phyloP scores from a whole-genome alignment of 192 early-diverging fungal species.

The Diversispora eburnea region DNA sequence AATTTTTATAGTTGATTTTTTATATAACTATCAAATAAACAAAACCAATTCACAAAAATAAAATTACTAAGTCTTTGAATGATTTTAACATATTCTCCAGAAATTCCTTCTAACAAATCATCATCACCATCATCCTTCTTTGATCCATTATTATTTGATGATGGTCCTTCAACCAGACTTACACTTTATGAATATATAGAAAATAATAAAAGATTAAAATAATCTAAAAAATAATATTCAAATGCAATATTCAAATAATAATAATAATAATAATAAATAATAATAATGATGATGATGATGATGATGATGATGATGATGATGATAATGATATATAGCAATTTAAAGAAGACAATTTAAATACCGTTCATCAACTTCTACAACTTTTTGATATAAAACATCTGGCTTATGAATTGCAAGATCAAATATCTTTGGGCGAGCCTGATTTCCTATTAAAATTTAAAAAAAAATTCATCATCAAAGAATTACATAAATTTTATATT shows the following conservation, averaged over 20 bases:
- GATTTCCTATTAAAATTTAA: slow-evolving; percentile 60
- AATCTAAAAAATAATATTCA: too few species aligned
- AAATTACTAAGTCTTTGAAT: slow-evolving; percentile 58
- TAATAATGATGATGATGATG: too few species aligned
- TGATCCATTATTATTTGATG: slow-evolving; percentile 49
- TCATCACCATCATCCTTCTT: slow-evolving; percentile 31
- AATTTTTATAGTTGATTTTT: background rate
- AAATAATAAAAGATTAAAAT: background rate
- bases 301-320: background rate
- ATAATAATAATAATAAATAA: too few species aligned
- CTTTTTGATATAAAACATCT: slow-evolving; percentile 77
- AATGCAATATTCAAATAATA: background rate
- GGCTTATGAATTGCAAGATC: slow-evolving; percentile 83
- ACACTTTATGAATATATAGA: slow-evolving; percentile 47
- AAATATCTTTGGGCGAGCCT: slow-evolving; percentile 92
- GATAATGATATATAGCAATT: background rate
- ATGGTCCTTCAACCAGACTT: slow-evolving; percentile 74
- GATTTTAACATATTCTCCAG: slow-evolving; percentile 83
- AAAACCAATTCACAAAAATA: background rate
- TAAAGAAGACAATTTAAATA: slow-evolving; percentile 18
- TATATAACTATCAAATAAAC: background rate
- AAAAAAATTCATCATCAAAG: background rate
- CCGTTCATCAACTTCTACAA: slow-evolving; percentile 86
- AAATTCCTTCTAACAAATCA: slow-evolving; percentile 63
- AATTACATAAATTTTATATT: background rate